Evolutionary conservation across 2,329 filamentous ascomycete species (phyloP).

Genomic region (Xenosphaeropsis pyriputrescens): DNA sequence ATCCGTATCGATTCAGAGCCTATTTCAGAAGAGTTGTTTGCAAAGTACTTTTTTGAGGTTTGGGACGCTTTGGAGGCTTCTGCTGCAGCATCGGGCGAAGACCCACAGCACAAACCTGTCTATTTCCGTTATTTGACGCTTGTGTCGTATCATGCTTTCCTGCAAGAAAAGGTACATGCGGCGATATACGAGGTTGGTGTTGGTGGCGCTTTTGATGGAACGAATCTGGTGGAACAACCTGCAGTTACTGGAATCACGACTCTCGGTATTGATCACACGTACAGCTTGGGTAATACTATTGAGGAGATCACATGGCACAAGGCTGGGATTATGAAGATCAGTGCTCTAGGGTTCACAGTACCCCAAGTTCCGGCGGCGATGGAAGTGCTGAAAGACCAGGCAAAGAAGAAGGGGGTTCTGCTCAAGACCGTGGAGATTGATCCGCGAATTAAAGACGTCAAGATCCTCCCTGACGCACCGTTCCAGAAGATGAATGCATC

Average conservation of each 20-base stretch:
- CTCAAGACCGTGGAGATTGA: constrained; percentile 23
- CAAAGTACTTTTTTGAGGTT: constrained; percentile 53
- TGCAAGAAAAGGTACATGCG: constrained; percentile 44
- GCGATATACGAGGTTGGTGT: constrained; percentile 54
- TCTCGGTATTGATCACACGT: constrained; percentile 57
- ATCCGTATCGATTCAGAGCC: constrained; percentile 46
- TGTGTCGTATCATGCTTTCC: constrained; percentile 52
- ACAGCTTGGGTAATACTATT: constrained; percentile 44
- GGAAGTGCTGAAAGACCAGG: constrained; percentile 31
- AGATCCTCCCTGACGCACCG: constrained; percentile 29
- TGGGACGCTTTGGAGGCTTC: constrained; percentile 32
- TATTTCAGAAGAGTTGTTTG: constrained; percentile 41
- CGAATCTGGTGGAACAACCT: constrained; percentile 46
- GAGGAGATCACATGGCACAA: constrained; percentile 63
- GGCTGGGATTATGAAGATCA: constrained; percentile 52
- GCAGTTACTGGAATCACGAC: constrained; percentile 49
- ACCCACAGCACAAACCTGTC: constrained; percentile 24
- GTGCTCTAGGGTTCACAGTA: constrained; percentile 40
- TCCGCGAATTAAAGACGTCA: constrained; percentile 28
- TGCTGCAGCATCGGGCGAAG: constrained; percentile 6
- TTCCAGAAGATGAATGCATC: constrained; percentile 47
- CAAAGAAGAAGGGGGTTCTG: constrained; percentile 34
- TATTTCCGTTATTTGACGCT: constrained; percentile 50
- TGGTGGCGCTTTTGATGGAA: constrained; percentile 54
- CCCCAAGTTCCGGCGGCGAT: constrained; percentile 31